Evolutionary conservation across 2,329 filamentous ascomycete genomes (phyloP).

Genomic region (Botryotinia globosa): DNA sequence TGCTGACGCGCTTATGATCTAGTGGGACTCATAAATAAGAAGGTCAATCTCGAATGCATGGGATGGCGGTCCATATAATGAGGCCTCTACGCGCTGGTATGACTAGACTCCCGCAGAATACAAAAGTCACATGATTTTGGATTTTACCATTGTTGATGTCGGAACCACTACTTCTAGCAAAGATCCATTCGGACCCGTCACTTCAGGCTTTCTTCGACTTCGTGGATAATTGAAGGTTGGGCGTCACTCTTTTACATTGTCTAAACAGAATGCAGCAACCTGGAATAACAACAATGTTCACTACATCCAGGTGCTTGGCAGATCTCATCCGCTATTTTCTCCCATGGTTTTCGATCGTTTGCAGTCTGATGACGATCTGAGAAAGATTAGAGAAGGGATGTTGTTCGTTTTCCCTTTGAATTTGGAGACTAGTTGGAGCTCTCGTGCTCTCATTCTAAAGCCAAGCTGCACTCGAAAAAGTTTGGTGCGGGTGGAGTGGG

Average conservation of each 20-base stretch:
- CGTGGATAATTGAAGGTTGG: neutral
- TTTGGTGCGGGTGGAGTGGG: neutral
- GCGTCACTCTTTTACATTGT: neutral
- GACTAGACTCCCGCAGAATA: neutral
- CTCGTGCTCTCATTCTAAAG: neutral
- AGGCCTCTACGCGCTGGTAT: neutral
- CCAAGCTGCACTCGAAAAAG: neutral
- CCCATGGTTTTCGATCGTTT: neutral
- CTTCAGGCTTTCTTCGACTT: neutral
- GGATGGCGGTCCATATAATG: neutral
- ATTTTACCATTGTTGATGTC: neutral
- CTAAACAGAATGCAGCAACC: neutral
- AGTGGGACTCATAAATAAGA: constrained; percentile 5
- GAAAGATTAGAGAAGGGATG: neutral
- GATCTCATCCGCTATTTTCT: neutral
- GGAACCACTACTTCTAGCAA: neutral
- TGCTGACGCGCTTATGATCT: neutral
- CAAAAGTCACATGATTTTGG: neutral
- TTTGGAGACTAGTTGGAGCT: neutral
- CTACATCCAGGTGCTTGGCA: neutral
- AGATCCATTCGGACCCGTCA: neutral
- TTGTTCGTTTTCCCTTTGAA: neutral
- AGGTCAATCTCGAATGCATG: neutral
- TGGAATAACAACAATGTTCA: neutral
- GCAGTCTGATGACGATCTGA: neutral